Base-by-base conservation (phyloP, 148 eudicot genomes). In the Nepenthes gracilis region DNA sequence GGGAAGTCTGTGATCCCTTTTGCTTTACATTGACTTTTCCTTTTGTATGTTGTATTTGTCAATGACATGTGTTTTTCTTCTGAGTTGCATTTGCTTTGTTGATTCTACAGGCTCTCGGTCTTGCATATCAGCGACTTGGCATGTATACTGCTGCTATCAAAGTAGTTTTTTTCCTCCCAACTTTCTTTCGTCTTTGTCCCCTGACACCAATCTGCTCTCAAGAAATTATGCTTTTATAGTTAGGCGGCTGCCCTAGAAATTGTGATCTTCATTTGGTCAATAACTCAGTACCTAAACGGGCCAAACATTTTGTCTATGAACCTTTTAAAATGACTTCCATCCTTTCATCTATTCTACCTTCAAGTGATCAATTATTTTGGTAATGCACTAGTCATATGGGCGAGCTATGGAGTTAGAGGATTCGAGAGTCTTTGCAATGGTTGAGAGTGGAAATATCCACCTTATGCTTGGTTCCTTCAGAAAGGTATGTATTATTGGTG, bases 91-190 rank as follows among this genome's bases (percentile, higher is more conserved):
- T 66, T 12, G 57, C 51, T 59, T 57, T 59, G 12, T 47, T 70
- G 57, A 37, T 35, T 53, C 49, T 61, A 34, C 64, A 93, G 99
- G 87, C 90, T 43, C 74, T 93, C 56, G 99, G 99, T 63, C 82
- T 85, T 67, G 81, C 97, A 40, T 89, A 93, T 72, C 91, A 89
- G 70, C 83, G 78, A 58, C 79, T 93, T 64, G 96, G 95, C 64
- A 93, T 86, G 99, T 86, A 86, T 58, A 93, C 99, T 62, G 95
- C 96, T 58, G 97, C 97, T 58, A 80, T 86, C 48, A 93, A 93
- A 97, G 99, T 93, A 72, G 9, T 49, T 13, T 36, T 35, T 23
- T 37, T 40, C 15, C n/a, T 33, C 51, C 1, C 35, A 47, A 14
- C 53, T 58, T 12, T 37, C 35, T 23, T 23, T 23, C 12, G 40